Percentiles rank a stretch among this genome's conserved stretches.
phyloP scores from a whole-genome alignment of 768 basidiomycete genomes.

The Leucosporidium scottii region DNA sequence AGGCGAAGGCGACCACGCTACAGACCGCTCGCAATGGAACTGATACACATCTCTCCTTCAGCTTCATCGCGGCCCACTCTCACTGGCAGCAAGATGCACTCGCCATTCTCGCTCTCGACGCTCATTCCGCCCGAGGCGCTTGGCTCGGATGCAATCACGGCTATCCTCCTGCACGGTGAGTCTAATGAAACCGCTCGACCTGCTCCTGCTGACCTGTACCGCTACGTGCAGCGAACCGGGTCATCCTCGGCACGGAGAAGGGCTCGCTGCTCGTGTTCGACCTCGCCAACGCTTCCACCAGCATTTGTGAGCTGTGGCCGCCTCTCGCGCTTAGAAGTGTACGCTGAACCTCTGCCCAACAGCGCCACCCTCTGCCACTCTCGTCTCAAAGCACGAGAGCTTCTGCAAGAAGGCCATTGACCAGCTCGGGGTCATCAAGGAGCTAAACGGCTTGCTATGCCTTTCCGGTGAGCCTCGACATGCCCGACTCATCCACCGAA shows the following conservation, averaged over 20 bases:
- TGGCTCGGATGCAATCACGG: slow-evolving; percentile 13
- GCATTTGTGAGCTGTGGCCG: neutral
- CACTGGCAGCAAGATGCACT: slow-evolving; percentile 5
- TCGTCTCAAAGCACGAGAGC: slow-evolving; percentile 9
- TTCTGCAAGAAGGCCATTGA: slow-evolving; percentile 59
- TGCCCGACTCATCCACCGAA: neutral
- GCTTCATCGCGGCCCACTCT: too few relatives aligned
- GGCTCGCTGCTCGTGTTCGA: slow-evolving; percentile 27
- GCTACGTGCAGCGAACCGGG: slow-evolving; percentile 22
- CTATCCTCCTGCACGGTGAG: slow-evolving; percentile 20
- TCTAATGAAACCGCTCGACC: accelerated
- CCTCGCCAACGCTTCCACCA: slow-evolving; percentile 9
- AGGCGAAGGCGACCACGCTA: too few relatives aligned
- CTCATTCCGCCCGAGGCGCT: slow-evolving; percentile 14
- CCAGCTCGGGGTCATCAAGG: slow-evolving; percentile 75
- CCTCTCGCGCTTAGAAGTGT: neutral
- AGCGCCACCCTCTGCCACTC: slow-evolving; percentile 23
- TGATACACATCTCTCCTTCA: too few relatives aligned
- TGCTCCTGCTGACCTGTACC: neutral
- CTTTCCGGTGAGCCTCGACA: slow-evolving; percentile 61
- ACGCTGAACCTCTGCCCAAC: neutral
- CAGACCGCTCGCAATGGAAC: too few relatives aligned
- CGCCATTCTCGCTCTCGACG: slow-evolving; percentile 17
- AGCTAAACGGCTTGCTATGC: slow-evolving; percentile 74
- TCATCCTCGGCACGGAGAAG: slow-evolving; percentile 27